phyloP scores from a whole-genome alignment of 306 rosid genomes.

The Benincasa hispida region DNA sequence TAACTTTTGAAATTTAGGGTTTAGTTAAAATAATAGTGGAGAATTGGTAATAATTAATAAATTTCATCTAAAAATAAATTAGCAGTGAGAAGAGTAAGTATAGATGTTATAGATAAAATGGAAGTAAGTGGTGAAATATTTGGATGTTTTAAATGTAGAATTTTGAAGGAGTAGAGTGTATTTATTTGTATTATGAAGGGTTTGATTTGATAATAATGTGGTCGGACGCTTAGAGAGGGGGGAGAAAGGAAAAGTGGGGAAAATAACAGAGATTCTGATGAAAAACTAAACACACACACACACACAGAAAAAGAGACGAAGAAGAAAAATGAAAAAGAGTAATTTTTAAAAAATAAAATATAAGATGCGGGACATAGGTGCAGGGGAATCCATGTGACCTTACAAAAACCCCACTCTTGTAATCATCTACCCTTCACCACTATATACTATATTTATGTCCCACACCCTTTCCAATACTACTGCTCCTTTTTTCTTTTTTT shows the following conservation, averaged over 20 bases:
- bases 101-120: too few species aligned
- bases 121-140: too few species aligned
- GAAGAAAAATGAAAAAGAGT: neutral
- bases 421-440: conserved; percentile 24
- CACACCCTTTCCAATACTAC: conserved; percentile 24
- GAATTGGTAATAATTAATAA: too few species aligned
- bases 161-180: too few species aligned
- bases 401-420: conserved; percentile 34
- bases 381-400: conserved; percentile 91
- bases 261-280: conserved; percentile 38
- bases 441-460: conserved; percentile 10
- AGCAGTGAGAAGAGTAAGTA: too few species aligned
- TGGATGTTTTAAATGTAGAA: too few species aligned
- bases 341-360: neutral
- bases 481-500: neutral
- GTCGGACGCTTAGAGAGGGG: conserved; percentile 38
- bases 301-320: neutral
- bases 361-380: conserved; percentile 31
- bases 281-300: conserved; percentile 23
- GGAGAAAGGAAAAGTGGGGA: conserved; percentile 45
- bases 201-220: conserved; percentile 51
- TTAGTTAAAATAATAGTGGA: too few species aligned
- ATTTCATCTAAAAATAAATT: too few species aligned
- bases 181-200: too few species aligned
- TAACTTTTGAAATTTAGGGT: too few species aligned